Percentiles rank a stretch among this genome's conserved stretches.
Evolutionary conservation across 1,139 yeast genomes (phyloP).

Genomic region (Pichia sp.): DNA sequence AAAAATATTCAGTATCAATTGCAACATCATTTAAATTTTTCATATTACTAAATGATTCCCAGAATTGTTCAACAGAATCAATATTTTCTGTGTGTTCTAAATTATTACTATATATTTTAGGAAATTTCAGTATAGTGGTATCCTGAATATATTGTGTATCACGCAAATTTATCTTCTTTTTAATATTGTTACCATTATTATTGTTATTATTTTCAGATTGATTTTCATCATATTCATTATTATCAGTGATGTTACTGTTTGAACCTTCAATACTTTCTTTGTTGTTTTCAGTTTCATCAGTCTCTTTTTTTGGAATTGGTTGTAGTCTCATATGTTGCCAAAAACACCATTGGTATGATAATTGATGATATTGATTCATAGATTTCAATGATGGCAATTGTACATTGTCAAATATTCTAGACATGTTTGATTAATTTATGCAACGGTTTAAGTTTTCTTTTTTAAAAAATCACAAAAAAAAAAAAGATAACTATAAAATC

Average conservation of each 20-base stretch:
- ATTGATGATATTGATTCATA: constrained; percentile 11
- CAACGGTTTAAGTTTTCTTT: background rate
- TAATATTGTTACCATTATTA: background rate
- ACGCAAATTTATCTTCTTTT: background rate
- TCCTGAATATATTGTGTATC: constrained; percentile 18
- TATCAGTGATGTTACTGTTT: no score
- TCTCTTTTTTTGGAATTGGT: background rate
- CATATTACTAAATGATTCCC: constrained; percentile 46
- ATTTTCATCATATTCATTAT: constrained; percentile 1
- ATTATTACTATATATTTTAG: constrained; percentile 14
- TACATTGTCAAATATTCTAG: constrained; percentile 11
- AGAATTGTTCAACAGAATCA: constrained; percentile 57
- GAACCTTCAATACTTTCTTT: no score
- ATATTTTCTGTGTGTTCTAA: constrained; percentile 32
- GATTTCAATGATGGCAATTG: constrained; percentile 1
- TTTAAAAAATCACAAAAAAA: background rate
- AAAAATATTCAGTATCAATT: constrained; percentile 51
- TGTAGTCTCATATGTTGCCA: constrained; percentile 21
- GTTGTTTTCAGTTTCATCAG: no score
- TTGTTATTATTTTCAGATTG: background rate
- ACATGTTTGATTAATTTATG: constrained; percentile 1
- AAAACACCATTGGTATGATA: constrained; percentile 21
- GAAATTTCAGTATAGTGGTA: constrained; percentile 21
- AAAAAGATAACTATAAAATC: no score
- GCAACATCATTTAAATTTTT: constrained; percentile 44